Conservation (phyloP, 1,284 basidiomycete species). For the Meripilus lineatus region DNA sequence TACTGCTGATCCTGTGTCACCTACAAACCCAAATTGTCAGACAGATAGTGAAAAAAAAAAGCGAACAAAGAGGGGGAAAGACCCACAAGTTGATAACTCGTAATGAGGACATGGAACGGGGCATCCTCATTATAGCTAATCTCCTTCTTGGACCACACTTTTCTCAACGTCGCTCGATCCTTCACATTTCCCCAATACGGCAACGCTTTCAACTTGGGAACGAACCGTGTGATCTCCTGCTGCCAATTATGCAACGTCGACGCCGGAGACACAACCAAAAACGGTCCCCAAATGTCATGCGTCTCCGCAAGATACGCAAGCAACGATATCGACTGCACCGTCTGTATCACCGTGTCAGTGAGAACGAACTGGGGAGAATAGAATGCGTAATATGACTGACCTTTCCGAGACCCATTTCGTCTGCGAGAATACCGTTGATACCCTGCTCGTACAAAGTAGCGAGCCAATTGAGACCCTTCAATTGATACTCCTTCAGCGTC, state of each 20-base stretch:
- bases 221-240: slow-evolving; percentile 95
- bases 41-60: neutral
- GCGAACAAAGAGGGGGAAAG: neutral
- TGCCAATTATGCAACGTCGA: slow-evolving; percentile 99
- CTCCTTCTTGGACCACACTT: slow-evolving; percentile 99
- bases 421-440: slow-evolving; percentile 97
- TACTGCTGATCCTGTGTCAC: slow-evolving; percentile 98
- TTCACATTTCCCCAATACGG: slow-evolving; percentile 99
- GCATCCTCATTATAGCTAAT: slow-evolving; percentile 95
- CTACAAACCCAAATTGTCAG: slow-evolving; percentile 32
- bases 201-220: slow-evolving; percentile 89
- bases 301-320: slow-evolving; percentile 96
- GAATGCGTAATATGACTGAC: slow-evolving; percentile 32
- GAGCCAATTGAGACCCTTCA: slow-evolving; percentile 98
- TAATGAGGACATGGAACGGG: slow-evolving; percentile 96
- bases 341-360: slow-evolving; percentile 43
- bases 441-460: slow-evolving; percentile 98
- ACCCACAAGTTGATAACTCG: slow-evolving; percentile 91
- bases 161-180: slow-evolving; percentile 90
- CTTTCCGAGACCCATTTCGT: slow-evolving; percentile 98
- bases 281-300: slow-evolving; percentile 99
- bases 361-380: neutral
- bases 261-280: slow-evolving; percentile 97
- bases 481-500: slow-evolving; percentile 96
- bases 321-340: slow-evolving; percentile 97